phyloP scores from a whole-genome alignment of 108 stramenopile species.

The Fistulifera pelliculosa region DNA sequence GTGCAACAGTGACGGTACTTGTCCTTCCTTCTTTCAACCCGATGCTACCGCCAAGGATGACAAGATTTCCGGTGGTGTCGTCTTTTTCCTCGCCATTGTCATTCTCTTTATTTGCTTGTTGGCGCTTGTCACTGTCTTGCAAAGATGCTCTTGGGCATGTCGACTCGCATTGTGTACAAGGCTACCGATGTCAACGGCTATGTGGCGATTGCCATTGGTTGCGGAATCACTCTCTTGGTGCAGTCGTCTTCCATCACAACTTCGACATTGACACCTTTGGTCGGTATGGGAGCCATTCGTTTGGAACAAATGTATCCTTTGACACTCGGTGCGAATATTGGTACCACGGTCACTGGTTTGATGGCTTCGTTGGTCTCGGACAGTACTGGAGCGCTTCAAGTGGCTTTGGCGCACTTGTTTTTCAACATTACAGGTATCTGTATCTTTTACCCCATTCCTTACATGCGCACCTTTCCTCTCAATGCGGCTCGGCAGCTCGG shows the following conservation, averaged over 20 bases:
- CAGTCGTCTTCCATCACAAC: conserved; percentile 82
- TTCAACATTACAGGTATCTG: conserved; percentile 77
- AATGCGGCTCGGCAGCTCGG: conserved; percentile 52
- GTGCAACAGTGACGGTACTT: conserved; percentile 49
- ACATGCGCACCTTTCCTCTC: conserved; percentile 63
- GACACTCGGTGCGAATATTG: conserved; percentile 86
- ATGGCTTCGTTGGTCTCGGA: conserved; percentile 62
- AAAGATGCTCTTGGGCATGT: conserved; percentile 67
- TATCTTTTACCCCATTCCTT: conserved; percentile 79
- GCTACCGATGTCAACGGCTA: conserved; percentile 80
- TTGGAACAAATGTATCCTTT: conserved; percentile 78
- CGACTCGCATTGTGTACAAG: conserved; percentile 77
- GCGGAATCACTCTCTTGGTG: conserved; percentile 75
- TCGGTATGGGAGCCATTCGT: conserved; percentile 65
- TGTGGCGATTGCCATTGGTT: conserved; percentile 68
- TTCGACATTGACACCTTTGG: conserved; percentile 77
- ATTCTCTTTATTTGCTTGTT: conserved; percentile 68
- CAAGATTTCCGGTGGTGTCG: conserved; percentile 52
- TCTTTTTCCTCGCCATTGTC: conserved; percentile 58
- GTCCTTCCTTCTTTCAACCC: conserved; percentile 73
- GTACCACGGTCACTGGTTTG: conserved; percentile 71
- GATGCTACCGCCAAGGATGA: conserved; percentile 57
- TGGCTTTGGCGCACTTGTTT: conserved; percentile 72
- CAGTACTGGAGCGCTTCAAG: conserved; percentile 50
- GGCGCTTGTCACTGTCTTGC: conserved; percentile 70